Evolutionary conservation across 208 protist genomes (phyloP).

Genomic region (Leishmania tarentolae): DNA sequence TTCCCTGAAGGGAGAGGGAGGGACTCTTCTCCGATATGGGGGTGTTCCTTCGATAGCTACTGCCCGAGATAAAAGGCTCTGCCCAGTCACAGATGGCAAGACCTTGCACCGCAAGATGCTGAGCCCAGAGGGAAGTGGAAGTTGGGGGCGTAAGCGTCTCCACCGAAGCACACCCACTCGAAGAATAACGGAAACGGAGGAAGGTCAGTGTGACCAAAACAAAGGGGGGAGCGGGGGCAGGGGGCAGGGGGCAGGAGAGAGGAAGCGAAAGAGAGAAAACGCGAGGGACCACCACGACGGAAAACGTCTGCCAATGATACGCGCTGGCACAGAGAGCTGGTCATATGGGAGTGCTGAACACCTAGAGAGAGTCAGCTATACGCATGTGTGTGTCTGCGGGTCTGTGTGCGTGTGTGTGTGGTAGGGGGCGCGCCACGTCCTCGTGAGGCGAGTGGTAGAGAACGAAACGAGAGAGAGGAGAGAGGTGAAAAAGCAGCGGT

Average conservation of each 20-base stretch:
- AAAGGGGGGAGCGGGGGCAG: not conserved
- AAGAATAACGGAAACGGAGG: not conserved
- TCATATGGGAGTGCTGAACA: not conserved
- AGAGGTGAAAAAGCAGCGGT: not conserved
- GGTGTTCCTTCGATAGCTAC: not conserved
- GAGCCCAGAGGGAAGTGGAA: not conserved
- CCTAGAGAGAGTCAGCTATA: not conserved
- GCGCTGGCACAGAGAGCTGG: not conserved
- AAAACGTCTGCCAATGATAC: not conserved
- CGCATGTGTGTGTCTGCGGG: not conserved
- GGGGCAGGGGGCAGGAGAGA: not conserved
- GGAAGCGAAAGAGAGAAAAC: not conserved
- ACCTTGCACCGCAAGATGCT: not conserved
- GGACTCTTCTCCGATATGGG: not conserved
- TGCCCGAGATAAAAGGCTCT: not conserved
- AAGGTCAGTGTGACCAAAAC: not conserved
- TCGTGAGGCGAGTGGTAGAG: not conserved
- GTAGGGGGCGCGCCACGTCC: not conserved
- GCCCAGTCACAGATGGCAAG: not conserved
- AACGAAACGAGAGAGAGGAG: not conserved
- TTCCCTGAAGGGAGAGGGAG: not conserved
- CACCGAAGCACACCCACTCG: not conserved
- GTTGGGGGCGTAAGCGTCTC: not conserved
- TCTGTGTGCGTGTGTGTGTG: not conserved
- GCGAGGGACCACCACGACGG: not conserved